Percentiles rank a stretch among this genome's conserved stretches.
Evolutionary conservation across 352 stramenopile genomes (phyloP).

Genomic region (Phytophthora nicotianae): DNA sequence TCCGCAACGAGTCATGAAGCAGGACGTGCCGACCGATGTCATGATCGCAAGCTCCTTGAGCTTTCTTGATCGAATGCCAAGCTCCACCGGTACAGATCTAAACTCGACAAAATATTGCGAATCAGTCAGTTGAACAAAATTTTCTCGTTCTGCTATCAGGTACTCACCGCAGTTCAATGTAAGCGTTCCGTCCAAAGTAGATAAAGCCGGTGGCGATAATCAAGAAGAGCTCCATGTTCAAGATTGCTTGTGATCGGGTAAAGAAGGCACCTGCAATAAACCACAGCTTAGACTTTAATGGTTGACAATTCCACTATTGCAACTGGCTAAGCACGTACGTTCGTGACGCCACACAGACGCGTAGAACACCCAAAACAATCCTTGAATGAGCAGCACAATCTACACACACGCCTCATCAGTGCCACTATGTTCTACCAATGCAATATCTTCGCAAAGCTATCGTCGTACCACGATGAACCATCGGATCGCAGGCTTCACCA

Average conservation of each 20-base stretch:
- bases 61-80: constrained; percentile 82
- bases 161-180: constrained; percentile 73
- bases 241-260: constrained; percentile 72
- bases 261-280: constrained; percentile 71
- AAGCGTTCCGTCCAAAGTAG: constrained; percentile 81
- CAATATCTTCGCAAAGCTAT: not conserved
- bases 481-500: constrained; percentile 77
- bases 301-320: not conserved
- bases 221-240: constrained; percentile 85
- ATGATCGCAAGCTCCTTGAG: constrained; percentile 84
- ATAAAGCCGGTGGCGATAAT: constrained; percentile 78
- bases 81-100: constrained; percentile 82
- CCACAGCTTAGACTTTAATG: not conserved
- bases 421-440: not conserved
- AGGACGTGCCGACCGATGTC: constrained; percentile 84
- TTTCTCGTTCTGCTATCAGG: not conserved
- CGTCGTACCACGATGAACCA: constrained; percentile 59
- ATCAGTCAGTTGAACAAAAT: not conserved
- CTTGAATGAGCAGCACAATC: constrained; percentile 65
- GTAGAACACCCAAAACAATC: constrained; percentile 81
- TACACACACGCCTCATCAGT: constrained; percentile 26
- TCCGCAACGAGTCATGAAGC: constrained; percentile 74
- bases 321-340: constrained; percentile 42
- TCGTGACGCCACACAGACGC: constrained; percentile 73
- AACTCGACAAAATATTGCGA: not conserved